A percentile compares a stretch with the other conserved stretches of the same genome.
These are phyloP conservation scores for Chlorociboria aeruginascens DNA, from an alignment of 495 filamentous ascomycete genomes.

Conservation along the genomic window DNA sequence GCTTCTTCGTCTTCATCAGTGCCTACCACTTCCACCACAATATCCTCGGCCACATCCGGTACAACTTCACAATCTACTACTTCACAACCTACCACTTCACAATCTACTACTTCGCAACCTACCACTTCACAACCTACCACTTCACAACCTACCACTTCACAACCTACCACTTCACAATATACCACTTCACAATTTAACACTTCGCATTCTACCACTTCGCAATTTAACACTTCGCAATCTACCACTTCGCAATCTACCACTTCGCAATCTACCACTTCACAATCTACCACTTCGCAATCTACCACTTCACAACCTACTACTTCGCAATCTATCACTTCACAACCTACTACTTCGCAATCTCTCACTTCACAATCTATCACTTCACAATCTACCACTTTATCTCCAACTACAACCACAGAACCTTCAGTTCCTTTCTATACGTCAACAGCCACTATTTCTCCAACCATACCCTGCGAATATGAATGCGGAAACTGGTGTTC, in stretches of 20 bases:
- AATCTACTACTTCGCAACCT: neutral
- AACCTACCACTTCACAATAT: constrained; percentile 7
- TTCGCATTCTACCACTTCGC: neutral
- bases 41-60: neutral
- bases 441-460: constrained; percentile 23
- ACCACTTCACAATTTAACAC: neutral
- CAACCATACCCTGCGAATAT: constrained; percentile 35
- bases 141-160: too few species aligned
- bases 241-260: neutral
- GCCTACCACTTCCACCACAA: constrained; percentile 7
- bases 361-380: constrained; percentile 2
- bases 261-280: too few species aligned
- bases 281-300: constrained; percentile 9
- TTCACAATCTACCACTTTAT: constrained; percentile 1
- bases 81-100: neutral
- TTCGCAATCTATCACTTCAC: neutral
- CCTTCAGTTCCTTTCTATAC: constrained; percentile 28
- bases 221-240: too few species aligned
- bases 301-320: neutral
- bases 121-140: constrained; percentile 1
- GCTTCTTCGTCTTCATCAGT: constrained; percentile 3
- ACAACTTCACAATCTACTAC: constrained; percentile 1
- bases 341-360: neutral
- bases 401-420: constrained; percentile 19
- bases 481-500: constrained; percentile 39